These are phyloP conservation scores for Emergomyces africanus DNA, from an alignment of 2,329 filamentous ascomycete species.

Conservation along the genomic window DNA sequence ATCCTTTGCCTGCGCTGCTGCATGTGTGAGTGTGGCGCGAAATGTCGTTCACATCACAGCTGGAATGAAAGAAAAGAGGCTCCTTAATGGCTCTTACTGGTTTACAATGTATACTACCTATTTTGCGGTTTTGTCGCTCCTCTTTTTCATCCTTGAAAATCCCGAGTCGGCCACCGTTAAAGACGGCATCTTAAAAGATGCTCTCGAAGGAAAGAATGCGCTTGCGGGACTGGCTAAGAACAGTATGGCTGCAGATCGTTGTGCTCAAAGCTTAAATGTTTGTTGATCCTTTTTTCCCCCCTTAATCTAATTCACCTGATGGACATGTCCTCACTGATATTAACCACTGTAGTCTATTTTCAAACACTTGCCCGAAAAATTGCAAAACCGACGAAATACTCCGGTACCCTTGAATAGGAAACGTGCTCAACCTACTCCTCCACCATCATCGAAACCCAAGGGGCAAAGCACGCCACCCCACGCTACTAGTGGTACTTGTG, in stretches of 20 bases:
- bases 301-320: neutral
- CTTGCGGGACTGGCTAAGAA: constrained; percentile 66
- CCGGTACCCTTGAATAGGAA: constrained; percentile 36
- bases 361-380: constrained; percentile 62
- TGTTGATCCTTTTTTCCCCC: constrained; percentile 16
- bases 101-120: constrained; percentile 58
- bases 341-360: constrained; percentile 53
- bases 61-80: constrained; percentile 49
- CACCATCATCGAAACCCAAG: constrained; percentile 5
- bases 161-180: constrained; percentile 48
- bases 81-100: constrained; percentile 53
- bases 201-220: constrained; percentile 70
- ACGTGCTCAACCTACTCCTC: constrained; percentile 19
- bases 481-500: constrained; percentile 7
- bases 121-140: constrained; percentile 50
- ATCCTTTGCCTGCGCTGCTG: constrained; percentile 52
- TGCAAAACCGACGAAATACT: constrained; percentile 44
- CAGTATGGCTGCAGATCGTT: constrained; percentile 80
- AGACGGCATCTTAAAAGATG: constrained; percentile 69
- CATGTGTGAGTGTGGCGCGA: constrained; percentile 52
- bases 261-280: constrained; percentile 65
- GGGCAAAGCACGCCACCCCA: constrained; percentile 12
- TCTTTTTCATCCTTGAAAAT: constrained; percentile 54
- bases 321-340: constrained; percentile 8
- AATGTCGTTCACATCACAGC: constrained; percentile 54